phyloP scores from a whole-genome alignment of 108 stramenopile species.

The Pseudonitzschia delicatissima region DNA sequence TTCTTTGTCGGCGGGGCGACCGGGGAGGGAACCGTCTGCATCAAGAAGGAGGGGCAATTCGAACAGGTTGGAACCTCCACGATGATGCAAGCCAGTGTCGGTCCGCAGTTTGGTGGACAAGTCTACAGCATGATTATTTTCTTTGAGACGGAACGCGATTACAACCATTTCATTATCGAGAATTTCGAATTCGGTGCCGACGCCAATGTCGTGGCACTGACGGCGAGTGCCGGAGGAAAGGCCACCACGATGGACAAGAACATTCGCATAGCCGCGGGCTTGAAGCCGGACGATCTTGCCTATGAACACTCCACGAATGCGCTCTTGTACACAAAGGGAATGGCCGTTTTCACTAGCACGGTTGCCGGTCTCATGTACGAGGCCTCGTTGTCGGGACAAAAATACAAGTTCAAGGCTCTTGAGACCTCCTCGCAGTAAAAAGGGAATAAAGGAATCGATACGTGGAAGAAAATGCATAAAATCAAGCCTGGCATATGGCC shows the following conservation, averaged over 20 bases:
- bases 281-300: not conserved
- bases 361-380: constrained; percentile 47
- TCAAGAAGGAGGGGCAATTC: constrained; percentile 11
- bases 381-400: constrained; percentile 11
- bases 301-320: not conserved
- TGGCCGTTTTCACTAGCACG: constrained; percentile 42
- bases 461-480: not conserved
- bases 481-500: too few relatives aligned
- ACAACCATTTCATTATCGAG: constrained; percentile 23
- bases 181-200: constrained; percentile 49
- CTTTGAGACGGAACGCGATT: constrained; percentile 42
- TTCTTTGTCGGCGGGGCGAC: constrained; percentile 39
- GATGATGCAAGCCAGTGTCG: constrained; percentile 31
- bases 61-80: constrained; percentile 25
- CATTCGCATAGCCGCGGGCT: not conserved
- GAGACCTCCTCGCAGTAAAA: not conserved
- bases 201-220: constrained; percentile 45
- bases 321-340: constrained; percentile 34
- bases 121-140: constrained; percentile 44
- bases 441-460: not conserved
- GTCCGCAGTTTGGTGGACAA: constrained; percentile 45
- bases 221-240: constrained; percentile 28
- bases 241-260: constrained; percentile 41
- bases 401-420: not conserved
- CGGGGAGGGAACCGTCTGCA: constrained; percentile 35